Evolutionary conservation across 306 rosid species (phyloP).

Genomic region (Trifolium subterraneum): DNA sequence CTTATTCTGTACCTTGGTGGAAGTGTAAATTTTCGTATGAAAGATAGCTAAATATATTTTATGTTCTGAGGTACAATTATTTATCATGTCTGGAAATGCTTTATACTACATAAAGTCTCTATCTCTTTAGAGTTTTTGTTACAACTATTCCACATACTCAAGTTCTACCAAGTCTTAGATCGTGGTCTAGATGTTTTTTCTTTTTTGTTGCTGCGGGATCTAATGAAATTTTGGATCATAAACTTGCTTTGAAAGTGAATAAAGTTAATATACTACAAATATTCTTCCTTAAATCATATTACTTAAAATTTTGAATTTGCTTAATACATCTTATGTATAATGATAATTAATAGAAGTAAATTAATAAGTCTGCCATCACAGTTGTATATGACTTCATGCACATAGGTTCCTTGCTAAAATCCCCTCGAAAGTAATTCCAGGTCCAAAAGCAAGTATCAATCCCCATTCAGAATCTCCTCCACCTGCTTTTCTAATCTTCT

Average conservation of each 20-base stretch:
- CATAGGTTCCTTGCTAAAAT: constrained; percentile 77
- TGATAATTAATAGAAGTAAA: not conserved
- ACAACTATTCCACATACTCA: not conserved
- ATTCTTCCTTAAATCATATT: not conserved
- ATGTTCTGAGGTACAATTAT: constrained; percentile 43
- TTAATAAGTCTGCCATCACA: too few relatives aligned
- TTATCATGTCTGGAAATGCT: constrained; percentile 35
- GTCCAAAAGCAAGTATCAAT: constrained; percentile 92
- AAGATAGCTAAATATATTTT: constrained; percentile 58
- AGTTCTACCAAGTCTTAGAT: not conserved
- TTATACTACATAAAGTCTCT: constrained; percentile 27
- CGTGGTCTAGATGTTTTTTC: not conserved
- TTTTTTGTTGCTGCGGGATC: not conserved
- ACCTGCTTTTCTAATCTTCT: constrained; percentile 53
- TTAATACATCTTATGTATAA: constrained; percentile 5
- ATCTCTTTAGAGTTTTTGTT: constrained; percentile 36
- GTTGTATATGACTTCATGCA: constrained; percentile 26
- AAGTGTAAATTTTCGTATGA: constrained; percentile 66
- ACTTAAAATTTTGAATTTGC: not conserved
- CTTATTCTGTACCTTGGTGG: too few relatives aligned
- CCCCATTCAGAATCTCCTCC: constrained; percentile 72
- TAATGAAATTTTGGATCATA: constrained; percentile 1
- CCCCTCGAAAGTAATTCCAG: constrained; percentile 90
- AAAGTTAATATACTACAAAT: constrained; percentile 8
- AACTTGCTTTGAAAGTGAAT: constrained; percentile 12